Evolutionary conservation across 164 flowering plant species (phyloP), one percentile per base, ranked within the genome.

Genomic region (Cinnamomum chago): DNA sequence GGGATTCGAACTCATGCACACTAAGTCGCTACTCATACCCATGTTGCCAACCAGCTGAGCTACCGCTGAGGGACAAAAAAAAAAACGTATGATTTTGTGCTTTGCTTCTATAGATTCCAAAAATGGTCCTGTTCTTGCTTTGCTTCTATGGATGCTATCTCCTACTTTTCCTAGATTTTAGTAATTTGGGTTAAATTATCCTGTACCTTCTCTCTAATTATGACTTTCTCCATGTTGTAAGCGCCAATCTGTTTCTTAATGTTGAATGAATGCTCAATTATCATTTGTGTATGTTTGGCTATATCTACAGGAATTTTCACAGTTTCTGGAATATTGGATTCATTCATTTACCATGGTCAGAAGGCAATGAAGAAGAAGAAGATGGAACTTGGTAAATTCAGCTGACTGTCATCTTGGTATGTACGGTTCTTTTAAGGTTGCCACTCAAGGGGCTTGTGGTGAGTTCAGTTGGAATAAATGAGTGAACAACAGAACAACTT

Each of bases 271-370:
- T 33, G 11, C 28, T 33, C n/a, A 13, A 67, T 14, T 25, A 11
- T 68, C 1, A 27, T 73, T 30, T 51, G 66, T 13, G 23, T 72
- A 20, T 7, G 73, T 76, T 72, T 28, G 69, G 40, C 5, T 67
- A 67, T 67, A 30, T 17, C n/a, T 67, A 10, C 81, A 90, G 96
- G 92, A 50, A 74, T 90, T 30, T 91, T 91, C 82, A 88, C 93
- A 0, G 84, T 91, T 58, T 83, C 91, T 4, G 93, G 92, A 10
- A 88, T 91, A 40, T 27, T 91, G 25, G 96, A 91, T 79, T 80
- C 96, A 13, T 86, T 90, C 68, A 58, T 89, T 27, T 91, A 87
- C 77, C 90, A 88, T 70, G 89, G 93, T 69, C 91, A 86, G 30
- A 82, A 70, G 67, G 84, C 85, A 58, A 86, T 90, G 33, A 87